A percentile compares a stretch with the other conserved stretches of the same genome.
Evolutionary conservation across 2,329 filamentous ascomycete genomes (phyloP).

Genomic region (Trichophaea hybrida): DNA sequence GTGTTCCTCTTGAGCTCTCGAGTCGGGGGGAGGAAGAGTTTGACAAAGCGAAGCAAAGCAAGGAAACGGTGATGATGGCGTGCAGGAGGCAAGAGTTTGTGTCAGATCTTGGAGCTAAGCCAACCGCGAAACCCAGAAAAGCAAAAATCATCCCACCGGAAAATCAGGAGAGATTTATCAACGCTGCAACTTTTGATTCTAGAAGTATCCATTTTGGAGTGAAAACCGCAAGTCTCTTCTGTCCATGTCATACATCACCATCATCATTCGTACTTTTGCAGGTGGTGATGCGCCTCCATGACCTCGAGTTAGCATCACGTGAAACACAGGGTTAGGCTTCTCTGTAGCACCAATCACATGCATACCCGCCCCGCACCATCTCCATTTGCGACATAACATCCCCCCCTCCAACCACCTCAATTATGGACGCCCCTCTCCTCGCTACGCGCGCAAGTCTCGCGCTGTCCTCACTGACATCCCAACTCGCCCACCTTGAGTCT

Average conservation of each 20-base stretch:
- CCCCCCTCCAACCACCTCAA: slow-evolving; percentile 6
- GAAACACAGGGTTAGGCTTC: background rate
- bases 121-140: no score
- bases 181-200: no score
- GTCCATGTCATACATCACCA: no score
- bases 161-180: no score
- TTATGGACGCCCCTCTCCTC: slow-evolving; percentile 8
- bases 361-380: background rate
- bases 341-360: background rate
- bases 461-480: background rate
- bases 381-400: slow-evolving; percentile 2
- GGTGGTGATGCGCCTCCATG: no score
- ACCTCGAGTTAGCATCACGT: no score
- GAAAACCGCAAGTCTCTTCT: no score
- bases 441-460: background rate
- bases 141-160: no score
- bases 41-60: slow-evolving; percentile 7
- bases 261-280: no score
- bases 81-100: no score
- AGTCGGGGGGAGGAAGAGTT: background rate
- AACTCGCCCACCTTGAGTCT: slow-evolving; percentile 5
- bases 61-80: slow-evolving; percentile 16
- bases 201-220: no score
- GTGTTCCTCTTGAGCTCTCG: background rate
- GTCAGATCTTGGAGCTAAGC: no score